Conservation (phyloP, 306 rosid genomes). For the Acacia acuminata region DNA sequence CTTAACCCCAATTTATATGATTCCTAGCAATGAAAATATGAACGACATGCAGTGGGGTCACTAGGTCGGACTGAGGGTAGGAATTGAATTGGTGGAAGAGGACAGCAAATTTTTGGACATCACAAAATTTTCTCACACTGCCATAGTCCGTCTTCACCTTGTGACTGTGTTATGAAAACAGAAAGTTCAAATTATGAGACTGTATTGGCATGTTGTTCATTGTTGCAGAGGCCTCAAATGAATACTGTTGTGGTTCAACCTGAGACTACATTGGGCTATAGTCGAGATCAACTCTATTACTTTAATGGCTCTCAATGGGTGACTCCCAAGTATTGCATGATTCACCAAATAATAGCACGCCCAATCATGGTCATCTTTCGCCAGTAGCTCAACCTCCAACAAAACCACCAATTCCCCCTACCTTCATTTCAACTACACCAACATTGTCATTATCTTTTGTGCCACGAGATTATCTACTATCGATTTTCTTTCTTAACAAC, state of each 20-base stretch:
- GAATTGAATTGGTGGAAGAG: neutral
- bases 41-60: neutral
- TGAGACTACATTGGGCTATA: neutral
- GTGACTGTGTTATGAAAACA: neutral
- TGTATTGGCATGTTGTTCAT: neutral
- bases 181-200: neutral
- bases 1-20: neutral
- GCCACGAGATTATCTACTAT: neutral
- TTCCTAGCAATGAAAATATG: neutral
- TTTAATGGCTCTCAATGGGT: neutral
- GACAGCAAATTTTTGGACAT: neutral
- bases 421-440: neutral
- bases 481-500: neutral
- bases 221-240: neutral
- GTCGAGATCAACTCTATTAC: neutral
- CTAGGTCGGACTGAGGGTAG: neutral
- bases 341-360: neutral
- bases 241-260: neutral
- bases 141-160: neutral
- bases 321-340: neutral
- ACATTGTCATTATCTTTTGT: neutral
- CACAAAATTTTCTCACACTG: neutral
- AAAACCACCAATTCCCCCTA: neutral
- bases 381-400: neutral
- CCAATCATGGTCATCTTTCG: neutral